A percentile compares a stretch with the other conserved stretches of the same genome.
Conservation (phyloP, 345 rosid species). For the Populus alba region DNA sequence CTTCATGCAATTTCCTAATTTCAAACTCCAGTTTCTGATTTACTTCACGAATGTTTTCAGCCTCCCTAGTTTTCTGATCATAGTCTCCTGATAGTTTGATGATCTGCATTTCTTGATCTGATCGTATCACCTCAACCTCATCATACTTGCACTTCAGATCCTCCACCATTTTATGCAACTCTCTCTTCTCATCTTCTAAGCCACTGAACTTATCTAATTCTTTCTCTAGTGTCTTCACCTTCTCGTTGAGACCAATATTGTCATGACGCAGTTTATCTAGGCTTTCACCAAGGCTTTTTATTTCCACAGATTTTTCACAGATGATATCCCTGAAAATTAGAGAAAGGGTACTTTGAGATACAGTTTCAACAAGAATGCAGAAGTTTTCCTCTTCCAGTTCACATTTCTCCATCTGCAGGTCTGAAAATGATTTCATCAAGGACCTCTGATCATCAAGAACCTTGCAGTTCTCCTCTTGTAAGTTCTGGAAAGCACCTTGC, state of each 20-base stretch:
- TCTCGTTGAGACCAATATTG: conserved; percentile 55
- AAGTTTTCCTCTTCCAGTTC: conserved; percentile 60
- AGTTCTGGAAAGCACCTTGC: conserved; percentile 38
- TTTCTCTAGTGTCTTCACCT: conserved; percentile 39
- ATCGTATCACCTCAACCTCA: conserved; percentile 43
- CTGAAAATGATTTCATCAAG: conserved; percentile 41
- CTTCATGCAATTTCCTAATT: conserved; percentile 39
- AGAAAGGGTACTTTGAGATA: conserved; percentile 57
- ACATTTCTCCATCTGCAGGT: conserved; percentile 46
- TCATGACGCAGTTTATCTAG: conserved; percentile 40
- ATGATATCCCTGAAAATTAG: conserved; percentile 48
- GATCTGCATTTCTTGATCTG: conserved; percentile 50
- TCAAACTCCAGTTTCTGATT: conserved; percentile 49
- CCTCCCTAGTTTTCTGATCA: conserved; percentile 48
- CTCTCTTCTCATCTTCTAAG: conserved; percentile 38
- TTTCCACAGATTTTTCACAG: conserved; percentile 44
- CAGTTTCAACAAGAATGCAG: conserved; percentile 41
- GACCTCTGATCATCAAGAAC: conserved; percentile 45
- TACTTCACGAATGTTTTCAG: conserved; percentile 30
- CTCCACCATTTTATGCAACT: conserved; percentile 43
- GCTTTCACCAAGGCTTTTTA: conserved; percentile 39
- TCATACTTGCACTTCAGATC: conserved; percentile 57
- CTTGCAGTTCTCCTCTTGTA: conserved; percentile 53
- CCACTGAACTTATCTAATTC: conserved; percentile 42
- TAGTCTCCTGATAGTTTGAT: conserved; percentile 50